These are phyloP conservation scores for Kluyveromyces siamensis DNA, from an alignment of 805 yeast genomes.

Conservation along the genomic window DNA sequence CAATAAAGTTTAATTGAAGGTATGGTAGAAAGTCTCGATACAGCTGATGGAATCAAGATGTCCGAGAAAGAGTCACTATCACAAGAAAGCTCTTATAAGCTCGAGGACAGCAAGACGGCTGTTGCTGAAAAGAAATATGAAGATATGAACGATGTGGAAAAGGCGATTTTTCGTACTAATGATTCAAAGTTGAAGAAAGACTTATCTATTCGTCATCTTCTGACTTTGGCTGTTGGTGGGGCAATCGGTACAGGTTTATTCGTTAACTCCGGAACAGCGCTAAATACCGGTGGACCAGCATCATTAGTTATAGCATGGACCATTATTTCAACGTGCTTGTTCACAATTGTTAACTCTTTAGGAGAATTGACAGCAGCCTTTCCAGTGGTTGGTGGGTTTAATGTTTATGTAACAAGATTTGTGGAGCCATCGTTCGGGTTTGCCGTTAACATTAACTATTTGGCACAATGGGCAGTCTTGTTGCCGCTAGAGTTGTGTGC, in stretches of 20 bases:
- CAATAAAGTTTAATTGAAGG: no score
- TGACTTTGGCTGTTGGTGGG: constrained; percentile 62
- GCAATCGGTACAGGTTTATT: constrained; percentile 63
- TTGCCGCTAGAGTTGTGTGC: constrained; percentile 55
- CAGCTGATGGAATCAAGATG: background rate
- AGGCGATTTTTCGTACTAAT: background rate
- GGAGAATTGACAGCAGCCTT: constrained; percentile 47
- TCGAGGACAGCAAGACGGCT: background rate
- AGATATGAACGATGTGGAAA: constrained; percentile 2
- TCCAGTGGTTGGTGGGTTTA: constrained; percentile 47
- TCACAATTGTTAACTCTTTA: constrained; percentile 45
- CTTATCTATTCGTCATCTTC: constrained; percentile 36
- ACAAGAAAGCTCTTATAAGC: background rate
- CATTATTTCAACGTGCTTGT: constrained; percentile 49
- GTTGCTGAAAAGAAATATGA: background rate
- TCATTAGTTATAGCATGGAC: constrained; percentile 49
- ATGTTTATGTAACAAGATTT: constrained; percentile 40
- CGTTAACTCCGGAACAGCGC: constrained; percentile 54
- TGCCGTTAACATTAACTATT: constrained; percentile 45
- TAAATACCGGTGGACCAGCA: constrained; percentile 56
- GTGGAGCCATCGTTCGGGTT: constrained; percentile 50
- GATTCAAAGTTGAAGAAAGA: constrained; percentile 16
- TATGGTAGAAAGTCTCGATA: no score
- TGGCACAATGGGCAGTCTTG: constrained; percentile 46
- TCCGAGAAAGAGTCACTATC: background rate